These are phyloP conservation scores for Blepharisma stoltei DNA, from an alignment of 73 alveolate genomes.

Conservation along the genomic window DNA sequence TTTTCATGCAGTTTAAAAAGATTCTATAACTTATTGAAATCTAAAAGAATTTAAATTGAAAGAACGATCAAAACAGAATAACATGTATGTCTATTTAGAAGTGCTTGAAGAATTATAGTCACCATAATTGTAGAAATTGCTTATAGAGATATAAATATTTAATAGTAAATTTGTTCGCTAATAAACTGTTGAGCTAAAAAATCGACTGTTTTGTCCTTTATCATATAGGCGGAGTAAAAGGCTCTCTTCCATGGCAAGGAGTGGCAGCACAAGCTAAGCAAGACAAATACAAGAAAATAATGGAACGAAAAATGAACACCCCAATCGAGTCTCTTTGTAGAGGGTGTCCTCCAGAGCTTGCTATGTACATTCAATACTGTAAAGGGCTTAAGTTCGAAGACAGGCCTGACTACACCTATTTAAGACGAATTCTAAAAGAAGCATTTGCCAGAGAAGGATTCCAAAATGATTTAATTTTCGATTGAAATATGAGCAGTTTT, in stretches of 20 bases:
- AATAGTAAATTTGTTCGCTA: too few species aligned
- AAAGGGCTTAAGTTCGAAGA: slow-evolving; percentile 85
- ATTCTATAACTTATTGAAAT: too few species aligned
- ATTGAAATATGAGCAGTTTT: slow-evolving; percentile 19
- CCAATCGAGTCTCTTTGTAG: slow-evolving; percentile 69
- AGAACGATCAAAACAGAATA: too few species aligned
- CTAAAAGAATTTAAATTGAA: too few species aligned
- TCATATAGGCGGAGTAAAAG: too few species aligned
- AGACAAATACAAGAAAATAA: slow-evolving; percentile 71
- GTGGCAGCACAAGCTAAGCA: slow-evolving; percentile 56
- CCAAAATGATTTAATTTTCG: slow-evolving; percentile 30
- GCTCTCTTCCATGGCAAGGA: slow-evolving; percentile 75
- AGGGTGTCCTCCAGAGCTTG: slow-evolving; percentile 84
- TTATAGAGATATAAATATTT: too few species aligned
- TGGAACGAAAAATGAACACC: slow-evolving; percentile 81
- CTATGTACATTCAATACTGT: slow-evolving; percentile 78
- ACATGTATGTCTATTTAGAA: too few species aligned
- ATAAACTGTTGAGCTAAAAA: too few species aligned
- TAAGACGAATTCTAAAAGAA: slow-evolving; percentile 37
- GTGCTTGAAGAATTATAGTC: too few species aligned
- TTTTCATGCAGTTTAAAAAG: too few species aligned
- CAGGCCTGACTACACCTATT: slow-evolving; percentile 67
- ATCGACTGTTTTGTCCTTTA: too few species aligned
- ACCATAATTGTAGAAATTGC: too few species aligned
- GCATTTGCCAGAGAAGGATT: slow-evolving; percentile 11